Evolutionary conservation across 2,329 filamentous ascomycete species (phyloP), one percentile per base, ranked within the genome.

Genomic region (Pestalotiopsis fici): DNA sequence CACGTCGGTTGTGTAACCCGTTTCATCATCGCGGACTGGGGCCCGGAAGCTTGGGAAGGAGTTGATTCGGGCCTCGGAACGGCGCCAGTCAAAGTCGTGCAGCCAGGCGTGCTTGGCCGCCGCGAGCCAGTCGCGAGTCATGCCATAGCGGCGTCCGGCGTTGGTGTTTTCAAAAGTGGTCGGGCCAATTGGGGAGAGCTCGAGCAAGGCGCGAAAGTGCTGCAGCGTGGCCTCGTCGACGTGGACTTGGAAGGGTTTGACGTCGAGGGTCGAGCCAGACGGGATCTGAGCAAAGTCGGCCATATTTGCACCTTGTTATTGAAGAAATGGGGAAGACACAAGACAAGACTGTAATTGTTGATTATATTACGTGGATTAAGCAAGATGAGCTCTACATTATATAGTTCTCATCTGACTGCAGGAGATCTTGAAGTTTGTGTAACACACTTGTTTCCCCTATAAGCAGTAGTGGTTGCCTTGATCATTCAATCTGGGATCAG

Each of bases 1-100:
- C 54, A 89, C 77, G 3, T 79, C 73, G 66, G 83, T 78, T 0
- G 70, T 72, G 12, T 73, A 70, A 9, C 70, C 67, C 4, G 76
- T 74, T 39, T 83, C 80, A 2, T 78, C 12, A 56, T 86, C 77
- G 0, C 73, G 21, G 25, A 65, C 35, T 4, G 47, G 67, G 0
- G 78, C 72, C 21, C 77, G 83, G 78, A 82, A 87, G 72, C 86
- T 83, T 0, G 83, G 83, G 63, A 84, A 81, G 3, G 76, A 78
- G 74, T 87, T 87, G 74, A 87, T 82, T 3, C 60, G 60, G 3
- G 66, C 64, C 39, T 76, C 71, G 15, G 73, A 72, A 50, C 74
- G 73, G 13, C 80, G 83, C 86, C 85, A 87, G 72, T 85, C 37
- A 25, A 59, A 62, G 28, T 64, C 47, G 25, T 47, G 35, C n/a